Evolutionary conservation across 176 grass and related monocot genomes (phyloP).

Genomic region (Hordeum vulgare): MorexV3_pseudomolecules_assembly NC_058523.1:20329723-20330222

Average conservation of each 20-base stretch:
- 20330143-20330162: background rate
- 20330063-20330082: background rate
- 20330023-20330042: background rate
- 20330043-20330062: background rate
- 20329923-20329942: background rate
- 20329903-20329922: background rate
- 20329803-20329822: constrained; percentile 66
- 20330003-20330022: background rate
- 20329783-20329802: constrained; percentile 41
- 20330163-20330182: background rate
- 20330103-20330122: background rate
- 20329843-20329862: constrained; percentile 47
- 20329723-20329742: constrained; percentile 20
- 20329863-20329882: background rate
- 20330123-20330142: background rate
- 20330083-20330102: background rate
- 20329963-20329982: background rate
- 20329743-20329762: constrained; percentile 66
- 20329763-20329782: constrained; percentile 45
- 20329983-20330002: background rate
- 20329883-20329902: background rate
- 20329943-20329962: background rate
- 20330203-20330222: background rate
- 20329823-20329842: constrained; percentile 68
- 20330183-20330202: background rate